phyloP scores from a whole-genome alignment of 805 yeast species.

The Starmerella khaoyaiensis region DNA sequence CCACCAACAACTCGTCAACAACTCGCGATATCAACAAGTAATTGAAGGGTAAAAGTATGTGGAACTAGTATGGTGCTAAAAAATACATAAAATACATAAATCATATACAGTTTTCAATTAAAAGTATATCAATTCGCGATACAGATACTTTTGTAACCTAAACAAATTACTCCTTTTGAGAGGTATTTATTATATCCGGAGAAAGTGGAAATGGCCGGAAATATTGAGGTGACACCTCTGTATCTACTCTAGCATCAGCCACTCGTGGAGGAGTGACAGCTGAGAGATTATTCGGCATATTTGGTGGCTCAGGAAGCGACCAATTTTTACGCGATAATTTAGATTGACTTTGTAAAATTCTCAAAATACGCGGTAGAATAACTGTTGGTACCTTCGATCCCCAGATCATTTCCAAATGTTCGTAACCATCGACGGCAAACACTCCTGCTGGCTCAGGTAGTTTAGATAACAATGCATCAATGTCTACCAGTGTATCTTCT shows the following conservation, averaged over 20 bases:
- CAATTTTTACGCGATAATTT: background rate
- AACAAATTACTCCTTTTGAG: background rate
- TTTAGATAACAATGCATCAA: constrained; percentile 55
- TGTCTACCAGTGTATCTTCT: constrained; percentile 73
- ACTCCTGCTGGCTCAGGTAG: constrained; percentile 55
- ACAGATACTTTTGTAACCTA: background rate
- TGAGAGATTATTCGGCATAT: background rate
- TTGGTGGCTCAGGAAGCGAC: background rate
- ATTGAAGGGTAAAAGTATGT: too few relatives aligned
- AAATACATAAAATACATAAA: constrained; percentile 1
- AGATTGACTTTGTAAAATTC: constrained; percentile 3
- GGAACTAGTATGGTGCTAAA: too few relatives aligned
- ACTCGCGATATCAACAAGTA: too few relatives aligned
- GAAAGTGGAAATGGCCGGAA: background rate
- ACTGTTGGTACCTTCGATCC: constrained; percentile 44
- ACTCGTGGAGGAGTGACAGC: constrained; percentile 3
- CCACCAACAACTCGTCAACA: background rate
- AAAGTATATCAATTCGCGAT: background rate
- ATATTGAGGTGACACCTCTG: background rate
- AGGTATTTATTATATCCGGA: background rate
- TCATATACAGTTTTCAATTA: background rate
- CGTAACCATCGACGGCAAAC: constrained; percentile 39
- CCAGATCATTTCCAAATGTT: constrained; percentile 87
- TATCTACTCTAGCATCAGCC: constrained; percentile 1
- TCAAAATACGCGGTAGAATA: constrained; percentile 19